Conservation (phyloP, 805 yeast species). For the Ogataea ganodermae region DNA sequence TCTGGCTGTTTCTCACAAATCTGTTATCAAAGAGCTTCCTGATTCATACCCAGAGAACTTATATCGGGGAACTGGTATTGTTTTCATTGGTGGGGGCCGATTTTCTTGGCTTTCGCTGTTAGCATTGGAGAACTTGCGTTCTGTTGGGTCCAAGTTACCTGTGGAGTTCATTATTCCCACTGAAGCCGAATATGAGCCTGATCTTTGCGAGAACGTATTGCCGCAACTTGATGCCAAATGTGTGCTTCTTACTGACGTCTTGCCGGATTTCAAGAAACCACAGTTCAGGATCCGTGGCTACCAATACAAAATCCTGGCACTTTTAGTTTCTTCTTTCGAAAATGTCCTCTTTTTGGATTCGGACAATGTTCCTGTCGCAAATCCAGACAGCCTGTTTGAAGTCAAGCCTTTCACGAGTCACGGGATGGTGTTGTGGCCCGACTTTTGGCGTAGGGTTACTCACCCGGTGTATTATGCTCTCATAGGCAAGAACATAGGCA, state of each 20-base stretch:
- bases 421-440: conserved; percentile 62
- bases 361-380: conserved; percentile 51
- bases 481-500: conserved; percentile 40
- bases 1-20: conserved; percentile 49
- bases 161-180: conserved; percentile 51
- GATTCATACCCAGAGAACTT: conserved; percentile 38
- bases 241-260: conserved; percentile 49
- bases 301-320: conserved; percentile 50
- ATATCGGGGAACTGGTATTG: conserved; percentile 59
- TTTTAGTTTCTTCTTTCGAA: conserved; percentile 54
- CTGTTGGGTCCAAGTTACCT: conserved; percentile 49
- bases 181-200: conserved; percentile 46
- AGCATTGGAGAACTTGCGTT: conserved; percentile 50
- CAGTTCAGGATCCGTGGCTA: conserved; percentile 42
- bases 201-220: conserved; percentile 43
- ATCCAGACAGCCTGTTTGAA: conserved; percentile 54
- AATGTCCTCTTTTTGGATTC: conserved; percentile 53
- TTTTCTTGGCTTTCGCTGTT: conserved; percentile 64
- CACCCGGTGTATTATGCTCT: conserved; percentile 50
- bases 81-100: conserved; percentile 74
- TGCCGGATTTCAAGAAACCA: conserved; percentile 41
- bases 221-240: conserved; percentile 61
- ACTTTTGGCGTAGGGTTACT: conserved; percentile 59
- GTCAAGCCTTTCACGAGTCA: conserved; percentile 53
- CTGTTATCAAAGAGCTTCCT: conserved; percentile 45